Conservation (phyloP, 2,329 filamentous ascomycete genomes). For the Beauveria australis region DNA sequence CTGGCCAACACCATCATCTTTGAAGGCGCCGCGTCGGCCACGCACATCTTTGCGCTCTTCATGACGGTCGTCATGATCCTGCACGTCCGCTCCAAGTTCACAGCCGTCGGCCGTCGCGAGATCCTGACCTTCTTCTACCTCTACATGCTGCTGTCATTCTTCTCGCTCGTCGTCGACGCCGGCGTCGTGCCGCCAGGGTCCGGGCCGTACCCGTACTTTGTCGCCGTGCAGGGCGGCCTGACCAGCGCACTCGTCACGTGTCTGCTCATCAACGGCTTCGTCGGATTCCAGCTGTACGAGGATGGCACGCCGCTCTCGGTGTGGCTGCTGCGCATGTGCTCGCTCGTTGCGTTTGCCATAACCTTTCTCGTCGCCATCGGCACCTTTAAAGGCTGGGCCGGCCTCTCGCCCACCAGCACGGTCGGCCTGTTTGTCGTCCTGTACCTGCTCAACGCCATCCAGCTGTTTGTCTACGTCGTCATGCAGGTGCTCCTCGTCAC, state of each 20-base stretch:
- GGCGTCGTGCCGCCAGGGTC: slow-evolving; percentile 83
- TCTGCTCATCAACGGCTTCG: slow-evolving; percentile 92
- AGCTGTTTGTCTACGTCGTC: slow-evolving; percentile 73
- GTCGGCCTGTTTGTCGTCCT: slow-evolving; percentile 84
- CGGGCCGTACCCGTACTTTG: slow-evolving; percentile 80
- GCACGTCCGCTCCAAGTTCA: slow-evolving; percentile 95
- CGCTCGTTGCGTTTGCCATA: slow-evolving; percentile 73
- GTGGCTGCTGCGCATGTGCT: slow-evolving; percentile 80
- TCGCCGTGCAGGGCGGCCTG: slow-evolving; percentile 77
- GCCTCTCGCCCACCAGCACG: slow-evolving; percentile 76
- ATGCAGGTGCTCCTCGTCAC: slow-evolving; percentile 85
- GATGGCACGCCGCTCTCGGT: slow-evolving; percentile 90
- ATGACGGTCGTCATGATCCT: slow-evolving; percentile 96
- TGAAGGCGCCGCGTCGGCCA: slow-evolving; percentile 79
- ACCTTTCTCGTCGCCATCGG: slow-evolving; percentile 80
- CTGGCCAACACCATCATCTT: slow-evolving; percentile 98
- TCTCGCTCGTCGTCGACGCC: slow-evolving; percentile 84
- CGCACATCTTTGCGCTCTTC: slow-evolving; percentile 80
- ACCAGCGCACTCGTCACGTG: slow-evolving; percentile 80
- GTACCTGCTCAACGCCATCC: slow-evolving; percentile 84
- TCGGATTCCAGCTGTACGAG: slow-evolving; percentile 96
- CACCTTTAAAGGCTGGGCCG: slow-evolving; percentile 89
- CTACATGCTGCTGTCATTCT: slow-evolving; percentile 82
- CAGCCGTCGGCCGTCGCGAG: slow-evolving; percentile 73
- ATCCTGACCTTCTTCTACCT: slow-evolving; percentile 92